Conservation (phyloP, 305 asterid genomes). For the Rubia tinctorum region DNA sequence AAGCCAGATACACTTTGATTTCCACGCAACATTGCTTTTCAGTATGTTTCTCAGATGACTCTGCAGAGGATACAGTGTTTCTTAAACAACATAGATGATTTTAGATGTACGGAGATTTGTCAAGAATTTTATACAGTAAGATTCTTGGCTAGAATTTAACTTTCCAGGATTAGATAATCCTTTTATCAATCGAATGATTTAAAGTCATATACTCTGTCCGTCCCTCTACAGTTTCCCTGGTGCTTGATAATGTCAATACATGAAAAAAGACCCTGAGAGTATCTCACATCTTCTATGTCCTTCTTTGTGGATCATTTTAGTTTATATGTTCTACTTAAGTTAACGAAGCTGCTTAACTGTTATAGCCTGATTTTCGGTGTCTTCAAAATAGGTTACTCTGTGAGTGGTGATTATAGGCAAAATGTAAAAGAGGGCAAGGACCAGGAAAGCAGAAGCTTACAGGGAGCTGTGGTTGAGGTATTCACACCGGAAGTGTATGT, state of each 20-base stretch:
- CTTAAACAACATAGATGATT: background rate
- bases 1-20: constrained; percentile 6
- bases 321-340: background rate
- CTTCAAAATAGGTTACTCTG: constrained; percentile 35
- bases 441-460: constrained; percentile 31
- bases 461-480: constrained; percentile 60
- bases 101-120: background rate
- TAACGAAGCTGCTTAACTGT: background rate
- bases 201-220: background rate
- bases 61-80: background rate
- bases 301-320: background rate
- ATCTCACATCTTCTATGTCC: background rate
- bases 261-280: background rate
- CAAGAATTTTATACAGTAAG: background rate
- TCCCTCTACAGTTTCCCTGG: background rate
- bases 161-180: background rate
- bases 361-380: constrained; percentile 18
- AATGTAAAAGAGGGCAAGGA: constrained; percentile 36
- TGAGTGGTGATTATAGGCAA: constrained; percentile 29
- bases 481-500: constrained; percentile 67
- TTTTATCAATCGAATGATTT: background rate
- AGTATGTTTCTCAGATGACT: background rate
- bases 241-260: background rate
- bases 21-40: background rate
- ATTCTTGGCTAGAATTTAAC: background rate